A percentile compares a stretch with the other conserved stretches of the same genome.
These are phyloP conservation scores for Trametes villosa DNA, from an alignment of 768 basidiomycete genomes.

Conservation along the genomic window DNA sequence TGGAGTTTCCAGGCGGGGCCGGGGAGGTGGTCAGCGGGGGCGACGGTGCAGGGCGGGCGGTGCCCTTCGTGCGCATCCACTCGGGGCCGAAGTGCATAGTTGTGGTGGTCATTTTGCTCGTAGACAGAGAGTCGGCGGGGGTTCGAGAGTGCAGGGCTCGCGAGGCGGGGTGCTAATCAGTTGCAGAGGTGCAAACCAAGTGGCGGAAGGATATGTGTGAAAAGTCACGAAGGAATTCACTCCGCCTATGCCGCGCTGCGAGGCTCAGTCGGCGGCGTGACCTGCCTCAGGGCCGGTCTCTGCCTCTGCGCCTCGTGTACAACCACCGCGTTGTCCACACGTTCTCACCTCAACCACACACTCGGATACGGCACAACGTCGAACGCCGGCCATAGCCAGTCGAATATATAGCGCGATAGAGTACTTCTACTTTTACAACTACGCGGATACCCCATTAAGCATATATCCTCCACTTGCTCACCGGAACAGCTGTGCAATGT, in stretches of 20 bases:
- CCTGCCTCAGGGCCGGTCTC: conserved; percentile 31
- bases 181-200: conserved; percentile 17
- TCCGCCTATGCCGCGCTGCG: conserved; percentile 11
- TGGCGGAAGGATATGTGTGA: conserved; percentile 22
- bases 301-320: conserved; percentile 2
- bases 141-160: conserved; percentile 14
- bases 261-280: conserved; percentile 26
- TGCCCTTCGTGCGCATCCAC: conserved; percentile 85
- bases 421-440: conserved; percentile 23
- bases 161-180: conserved; percentile 10
- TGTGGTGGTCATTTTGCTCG: conserved; percentile 53
- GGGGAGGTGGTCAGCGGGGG: conserved; percentile 49
- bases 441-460: conserved; percentile 33
- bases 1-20: conserved; percentile 56
- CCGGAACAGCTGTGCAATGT: conserved; percentile 57
- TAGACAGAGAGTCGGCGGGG: conserved; percentile 1
- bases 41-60: conserved; percentile 58
- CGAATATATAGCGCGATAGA: conserved; percentile 13
- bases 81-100: conserved; percentile 92
- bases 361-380: too few species aligned
- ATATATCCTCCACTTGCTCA: conserved; percentile 73
- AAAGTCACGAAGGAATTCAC: conserved; percentile 18
- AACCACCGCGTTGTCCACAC: conserved; percentile 14
- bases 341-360: conserved; percentile 1
- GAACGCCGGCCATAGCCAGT: not conserved